phyloP scores from a whole-genome alignment of 2,329 filamentous ascomycete genomes.

The Arthrocladium fulminans region DNA sequence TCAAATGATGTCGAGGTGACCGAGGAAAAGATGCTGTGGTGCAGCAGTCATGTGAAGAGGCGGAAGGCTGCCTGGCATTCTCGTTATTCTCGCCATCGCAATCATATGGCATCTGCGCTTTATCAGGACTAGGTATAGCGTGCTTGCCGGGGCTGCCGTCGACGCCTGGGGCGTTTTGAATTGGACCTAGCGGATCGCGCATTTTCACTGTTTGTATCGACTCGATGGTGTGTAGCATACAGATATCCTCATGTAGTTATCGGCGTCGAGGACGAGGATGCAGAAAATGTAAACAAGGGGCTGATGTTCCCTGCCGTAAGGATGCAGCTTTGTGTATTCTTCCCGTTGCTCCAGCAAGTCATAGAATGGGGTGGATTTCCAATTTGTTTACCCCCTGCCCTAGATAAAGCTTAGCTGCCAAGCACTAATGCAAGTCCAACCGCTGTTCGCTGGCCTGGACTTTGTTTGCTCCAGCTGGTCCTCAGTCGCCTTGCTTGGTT shows the following conservation, averaged over 20 bases:
- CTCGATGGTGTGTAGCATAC: too few relatives aligned
- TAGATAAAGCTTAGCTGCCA: neutral
- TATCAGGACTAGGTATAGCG: conserved; percentile 5
- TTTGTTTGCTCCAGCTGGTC: neutral
- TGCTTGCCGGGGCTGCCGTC: neutral
- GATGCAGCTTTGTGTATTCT: neutral
- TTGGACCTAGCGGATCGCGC: neutral
- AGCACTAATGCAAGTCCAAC: neutral
- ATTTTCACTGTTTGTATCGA: neutral
- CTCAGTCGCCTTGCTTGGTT: conserved; percentile 1
- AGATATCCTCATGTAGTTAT: neutral
- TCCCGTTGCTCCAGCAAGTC: neutral
- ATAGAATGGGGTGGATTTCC: neutral
- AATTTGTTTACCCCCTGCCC: neutral
- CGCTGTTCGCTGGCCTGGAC: neutral
- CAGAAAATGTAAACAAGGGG: conserved; percentile 1
- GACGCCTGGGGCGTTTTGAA: neutral
- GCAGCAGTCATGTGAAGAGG: neutral
- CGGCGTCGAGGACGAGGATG: neutral
- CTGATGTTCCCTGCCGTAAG: neutral
- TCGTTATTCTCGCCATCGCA: conserved; percentile 4
- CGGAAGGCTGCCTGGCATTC: neutral
- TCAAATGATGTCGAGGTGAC: conserved; percentile 3
- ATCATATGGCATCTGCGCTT: conserved; percentile 3
- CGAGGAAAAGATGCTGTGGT: neutral